These are phyloP conservation scores for Cystobasidium slooffiae DNA, from an alignment of 1,284 basidiomycete genomes.

Conservation along the genomic window DNA sequence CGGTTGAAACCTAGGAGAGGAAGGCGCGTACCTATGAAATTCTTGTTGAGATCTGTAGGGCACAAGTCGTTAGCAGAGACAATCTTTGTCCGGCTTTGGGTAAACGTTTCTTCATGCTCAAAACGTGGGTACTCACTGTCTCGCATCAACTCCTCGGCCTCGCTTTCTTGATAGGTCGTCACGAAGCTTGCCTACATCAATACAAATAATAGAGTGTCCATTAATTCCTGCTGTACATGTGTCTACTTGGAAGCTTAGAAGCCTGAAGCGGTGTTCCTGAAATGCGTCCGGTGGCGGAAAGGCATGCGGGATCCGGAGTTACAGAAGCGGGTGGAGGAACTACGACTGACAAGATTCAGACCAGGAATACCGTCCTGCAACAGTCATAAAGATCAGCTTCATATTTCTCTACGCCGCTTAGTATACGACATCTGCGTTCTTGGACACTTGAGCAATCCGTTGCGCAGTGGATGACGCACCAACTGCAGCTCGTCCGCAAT, in stretches of 20 bases:
- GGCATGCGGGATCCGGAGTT: too few species aligned
- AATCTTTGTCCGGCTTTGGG: too few species aligned
- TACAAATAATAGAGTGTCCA: too few species aligned
- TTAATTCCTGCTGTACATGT: too few species aligned
- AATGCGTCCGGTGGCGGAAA: too few species aligned
- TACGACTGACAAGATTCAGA: conserved; percentile 46
- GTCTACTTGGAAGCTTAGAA: too few species aligned
- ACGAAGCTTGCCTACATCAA: conserved; percentile 46
- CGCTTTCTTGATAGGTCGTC: conserved; percentile 51
- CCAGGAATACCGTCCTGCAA: conserved; percentile 48
- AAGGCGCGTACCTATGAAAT: conserved; percentile 53
- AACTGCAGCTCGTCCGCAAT: conserved; percentile 41
- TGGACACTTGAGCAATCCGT: background rate
- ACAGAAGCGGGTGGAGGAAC: background rate
- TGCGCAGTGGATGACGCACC: background rate
- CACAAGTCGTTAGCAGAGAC: background rate
- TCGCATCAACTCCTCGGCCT: conserved; percentile 55
- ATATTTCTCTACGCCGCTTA: too few species aligned
- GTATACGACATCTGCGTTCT: conserved; percentile 41
- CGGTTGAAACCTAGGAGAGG: background rate
- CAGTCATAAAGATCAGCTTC: too few species aligned
- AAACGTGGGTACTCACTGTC: conserved; percentile 22
- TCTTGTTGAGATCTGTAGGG: conserved; percentile 48
- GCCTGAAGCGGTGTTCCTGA: too few species aligned
- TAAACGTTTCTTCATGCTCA: background rate